phyloP scores from a whole-genome alignment of 106 monocot species.

The Amphibolis antarctica region DNA sequence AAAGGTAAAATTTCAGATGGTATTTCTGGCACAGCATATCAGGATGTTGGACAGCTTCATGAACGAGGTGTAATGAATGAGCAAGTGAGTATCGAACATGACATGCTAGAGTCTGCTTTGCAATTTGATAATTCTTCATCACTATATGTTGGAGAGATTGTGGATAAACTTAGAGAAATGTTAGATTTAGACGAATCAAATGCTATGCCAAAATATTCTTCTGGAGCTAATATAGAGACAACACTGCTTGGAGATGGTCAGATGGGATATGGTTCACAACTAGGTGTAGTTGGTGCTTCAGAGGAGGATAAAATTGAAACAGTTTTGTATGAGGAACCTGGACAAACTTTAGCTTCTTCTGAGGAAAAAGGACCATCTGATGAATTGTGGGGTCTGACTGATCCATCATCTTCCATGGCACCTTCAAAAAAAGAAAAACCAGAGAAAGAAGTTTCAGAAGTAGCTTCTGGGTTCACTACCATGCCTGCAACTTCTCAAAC shows the following conservation, averaged over 20 bases:
- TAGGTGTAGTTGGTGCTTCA: not conserved
- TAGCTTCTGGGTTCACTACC: constrained; percentile 4
- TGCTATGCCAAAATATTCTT: constrained; percentile 9
- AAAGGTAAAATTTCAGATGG: constrained; percentile 1
- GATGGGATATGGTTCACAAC: not conserved
- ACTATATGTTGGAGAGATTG: constrained; percentile 26
- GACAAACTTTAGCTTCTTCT: constrained; percentile 24
- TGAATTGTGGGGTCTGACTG: constrained; percentile 50
- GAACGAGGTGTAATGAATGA: constrained; percentile 7
- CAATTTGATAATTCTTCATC: constrained; percentile 29
- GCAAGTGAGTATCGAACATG: constrained; percentile 2
- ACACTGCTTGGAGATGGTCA: not conserved
- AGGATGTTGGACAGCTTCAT: not conserved
- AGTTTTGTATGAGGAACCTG: constrained; percentile 12
- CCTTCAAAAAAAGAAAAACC: constrained; percentile 18
- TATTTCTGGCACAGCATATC: constrained; percentile 11
- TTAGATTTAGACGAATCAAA: constrained; percentile 3
- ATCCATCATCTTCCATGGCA: constrained; percentile 22
- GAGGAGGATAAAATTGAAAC: constrained; percentile 7
- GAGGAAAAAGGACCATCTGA: constrained; percentile 49
- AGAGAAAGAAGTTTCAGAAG: constrained; percentile 15
- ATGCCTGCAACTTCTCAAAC: constrained; percentile 17
- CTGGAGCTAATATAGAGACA: not conserved
- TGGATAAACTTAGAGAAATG: constrained; percentile 21
- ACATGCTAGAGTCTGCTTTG: constrained; percentile 29